Evolutionary conservation across 495 filamentous ascomycete genomes (phyloP).

Genomic region (Tricharina praecox): DNA sequence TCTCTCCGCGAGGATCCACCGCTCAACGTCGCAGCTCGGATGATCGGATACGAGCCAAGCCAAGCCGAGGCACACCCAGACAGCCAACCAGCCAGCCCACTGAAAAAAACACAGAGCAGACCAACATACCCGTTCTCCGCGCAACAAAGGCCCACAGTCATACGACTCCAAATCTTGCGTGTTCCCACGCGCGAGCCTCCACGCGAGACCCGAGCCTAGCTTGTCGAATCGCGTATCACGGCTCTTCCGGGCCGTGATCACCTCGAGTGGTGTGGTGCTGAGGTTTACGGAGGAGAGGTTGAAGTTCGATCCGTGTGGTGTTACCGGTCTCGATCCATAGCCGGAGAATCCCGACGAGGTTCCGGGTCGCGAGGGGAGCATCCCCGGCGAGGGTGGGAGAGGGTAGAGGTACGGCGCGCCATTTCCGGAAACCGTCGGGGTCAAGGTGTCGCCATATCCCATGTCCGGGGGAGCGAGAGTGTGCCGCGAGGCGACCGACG

Average conservation of each 20-base stretch:
- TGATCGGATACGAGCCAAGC: no score
- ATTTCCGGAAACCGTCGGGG: neutral
- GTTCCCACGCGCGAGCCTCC: neutral
- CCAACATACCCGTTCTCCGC: constrained; percentile 3
- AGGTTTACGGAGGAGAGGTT: neutral
- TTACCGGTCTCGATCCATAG: no score
- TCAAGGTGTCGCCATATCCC: neutral
- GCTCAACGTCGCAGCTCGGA: no score
- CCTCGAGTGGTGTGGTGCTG: neutral
- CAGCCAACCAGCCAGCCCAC: constrained; percentile 9
- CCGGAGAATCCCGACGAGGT: neutral
- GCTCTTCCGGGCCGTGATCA: neutral
- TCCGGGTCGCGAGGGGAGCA: neutral
- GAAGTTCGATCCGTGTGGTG: no score
- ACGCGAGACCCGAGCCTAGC: neutral
- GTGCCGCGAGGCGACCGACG: neutral
- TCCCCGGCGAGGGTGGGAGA: neutral
- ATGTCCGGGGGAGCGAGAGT: neutral
- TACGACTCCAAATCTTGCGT: neutral
- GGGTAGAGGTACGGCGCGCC: neutral
- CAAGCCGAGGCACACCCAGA: neutral
- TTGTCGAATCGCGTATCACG: neutral
- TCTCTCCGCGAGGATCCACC: no score
- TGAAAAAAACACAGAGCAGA: neutral
- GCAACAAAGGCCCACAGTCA: neutral